These are phyloP conservation scores for Cicer judaicum DNA, from an alignment of 306 rosid genomes.

Conservation along the genomic window DNA sequence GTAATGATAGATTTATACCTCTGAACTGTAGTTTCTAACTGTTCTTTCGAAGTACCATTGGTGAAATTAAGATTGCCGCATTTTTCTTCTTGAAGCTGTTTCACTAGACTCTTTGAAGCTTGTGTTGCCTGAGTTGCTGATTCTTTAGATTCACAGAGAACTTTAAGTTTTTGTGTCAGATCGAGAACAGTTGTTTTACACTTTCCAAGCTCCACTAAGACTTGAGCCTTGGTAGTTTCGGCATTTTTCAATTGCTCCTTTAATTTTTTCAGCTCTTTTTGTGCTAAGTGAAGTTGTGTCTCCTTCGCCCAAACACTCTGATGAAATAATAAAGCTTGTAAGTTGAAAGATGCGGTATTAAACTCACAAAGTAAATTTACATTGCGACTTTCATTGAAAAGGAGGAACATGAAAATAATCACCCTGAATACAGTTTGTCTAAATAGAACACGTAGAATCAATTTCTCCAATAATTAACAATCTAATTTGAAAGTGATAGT, in stretches of 20 bases:
- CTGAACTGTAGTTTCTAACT: constrained; percentile 65
- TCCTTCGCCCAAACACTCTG: constrained; percentile 89
- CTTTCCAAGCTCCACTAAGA: constrained; percentile 75
- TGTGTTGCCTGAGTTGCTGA: constrained; percentile 63
- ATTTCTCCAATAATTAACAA: not conserved
- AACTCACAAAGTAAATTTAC: constrained; percentile 1
- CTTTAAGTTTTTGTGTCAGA: constrained; percentile 62
- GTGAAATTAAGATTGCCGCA: constrained; percentile 48
- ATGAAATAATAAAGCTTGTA: constrained; percentile 40
- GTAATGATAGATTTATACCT: constrained; percentile 63
- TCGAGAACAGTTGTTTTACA: constrained; percentile 64
- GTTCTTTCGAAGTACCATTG: constrained; percentile 67
- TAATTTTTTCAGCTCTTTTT: constrained; percentile 79
- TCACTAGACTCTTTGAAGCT: constrained; percentile 62
- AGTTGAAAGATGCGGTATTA: constrained; percentile 16
- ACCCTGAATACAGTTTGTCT: constrained; percentile 3
- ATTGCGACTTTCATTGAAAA: constrained; percentile 7
- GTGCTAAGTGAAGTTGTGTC: constrained; percentile 79
- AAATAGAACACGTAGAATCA: constrained; percentile 5
- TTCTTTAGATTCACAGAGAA: constrained; percentile 69
- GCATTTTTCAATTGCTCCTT: constrained; percentile 75
- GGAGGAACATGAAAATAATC: not conserved
- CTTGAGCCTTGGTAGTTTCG: constrained; percentile 77
- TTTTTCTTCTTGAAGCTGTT: constrained; percentile 67
- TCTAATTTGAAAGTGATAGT: not conserved